These are phyloP conservation scores for Venturia carpophila DNA, from an alignment of 2,329 filamentous ascomycete genomes.

Conservation along the genomic window DNA sequence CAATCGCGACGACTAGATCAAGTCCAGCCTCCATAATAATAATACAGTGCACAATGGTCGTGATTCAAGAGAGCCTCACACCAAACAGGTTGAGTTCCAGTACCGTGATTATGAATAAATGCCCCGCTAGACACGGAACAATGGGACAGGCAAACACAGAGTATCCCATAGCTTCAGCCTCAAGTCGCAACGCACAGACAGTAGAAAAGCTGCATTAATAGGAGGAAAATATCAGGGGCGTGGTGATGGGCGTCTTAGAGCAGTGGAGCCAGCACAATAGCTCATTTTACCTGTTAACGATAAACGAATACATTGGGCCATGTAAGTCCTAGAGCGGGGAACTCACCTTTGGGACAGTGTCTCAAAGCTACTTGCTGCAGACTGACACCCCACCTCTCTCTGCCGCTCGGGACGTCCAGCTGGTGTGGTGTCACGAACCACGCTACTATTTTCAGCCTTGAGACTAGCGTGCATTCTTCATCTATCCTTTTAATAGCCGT, in stretches of 20 bases:
- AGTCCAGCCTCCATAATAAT: background rate
- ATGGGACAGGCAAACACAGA: background rate
- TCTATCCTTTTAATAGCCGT: background rate
- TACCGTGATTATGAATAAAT: background rate
- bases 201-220: too few species aligned
- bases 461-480: background rate
- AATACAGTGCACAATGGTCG: background rate
- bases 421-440: conserved; percentile 27
- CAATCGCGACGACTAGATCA: conserved; percentile 4
- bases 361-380: background rate
- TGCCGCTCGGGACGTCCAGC: background rate
- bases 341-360: background rate
- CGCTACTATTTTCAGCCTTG: background rate
- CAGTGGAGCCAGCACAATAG: background rate
- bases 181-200: background rate
- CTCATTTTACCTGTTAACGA: background rate
- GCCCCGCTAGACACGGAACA: background rate
- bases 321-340: background rate
- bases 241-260: background rate
- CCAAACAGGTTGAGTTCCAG: background rate
- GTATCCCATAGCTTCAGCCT: background rate
- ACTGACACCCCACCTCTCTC: background rate
- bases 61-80: background rate
- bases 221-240: background rate
- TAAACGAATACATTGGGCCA: background rate